Evolutionary conservation across 2,329 filamentous ascomycete genomes (phyloP).

Genomic region (Phaeosphaeria sp.): DNA sequence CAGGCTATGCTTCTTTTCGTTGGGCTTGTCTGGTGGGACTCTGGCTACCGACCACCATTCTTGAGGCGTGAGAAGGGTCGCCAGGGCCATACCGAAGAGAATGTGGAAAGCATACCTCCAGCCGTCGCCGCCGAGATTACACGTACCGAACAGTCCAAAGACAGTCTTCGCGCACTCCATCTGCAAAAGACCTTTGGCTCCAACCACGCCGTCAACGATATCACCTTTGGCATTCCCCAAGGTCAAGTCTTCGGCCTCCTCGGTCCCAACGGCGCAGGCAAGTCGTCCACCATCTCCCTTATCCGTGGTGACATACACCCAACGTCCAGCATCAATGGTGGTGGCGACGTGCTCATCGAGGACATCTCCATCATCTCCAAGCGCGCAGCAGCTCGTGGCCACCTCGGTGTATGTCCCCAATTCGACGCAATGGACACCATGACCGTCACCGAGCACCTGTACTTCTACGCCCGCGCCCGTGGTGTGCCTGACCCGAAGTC

Average conservation of each 20-base stretch:
- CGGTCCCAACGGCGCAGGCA: constrained; percentile 90
- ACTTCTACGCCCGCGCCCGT: constrained; percentile 85
- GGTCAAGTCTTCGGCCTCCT: constrained; percentile 89
- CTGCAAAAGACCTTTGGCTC: constrained; percentile 80
- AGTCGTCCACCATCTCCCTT: constrained; percentile 86
- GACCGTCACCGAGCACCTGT: constrained; percentile 85
- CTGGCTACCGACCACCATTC: constrained; percentile 68
- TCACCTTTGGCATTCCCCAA: constrained; percentile 80
- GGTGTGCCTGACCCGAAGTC: constrained; percentile 77
- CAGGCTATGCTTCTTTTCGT: constrained; percentile 76
- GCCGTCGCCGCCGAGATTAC: constrained; percentile 71
- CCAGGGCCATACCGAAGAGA: constrained; percentile 52
- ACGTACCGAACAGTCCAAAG: constrained; percentile 66
- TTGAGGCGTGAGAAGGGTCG: constrained; percentile 43
- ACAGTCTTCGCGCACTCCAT: constrained; percentile 80
- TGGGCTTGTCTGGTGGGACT: constrained; percentile 80
- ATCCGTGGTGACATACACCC: constrained; percentile 89
- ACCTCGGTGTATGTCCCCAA: constrained; percentile 89
- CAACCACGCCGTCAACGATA: constrained; percentile 80
- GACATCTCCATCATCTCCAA: constrained; percentile 75
- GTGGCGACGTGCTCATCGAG: constrained; percentile 84
- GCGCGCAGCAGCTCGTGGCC: constrained; percentile 73
- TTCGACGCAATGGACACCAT: constrained; percentile 82
- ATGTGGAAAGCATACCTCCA: constrained; percentile 52
- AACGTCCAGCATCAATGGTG: constrained; percentile 60